Base-by-base conservation (phyloP, 2,329 filamentous ascomycete genomes). In the Chaetomiaceae sp. region DNA sequence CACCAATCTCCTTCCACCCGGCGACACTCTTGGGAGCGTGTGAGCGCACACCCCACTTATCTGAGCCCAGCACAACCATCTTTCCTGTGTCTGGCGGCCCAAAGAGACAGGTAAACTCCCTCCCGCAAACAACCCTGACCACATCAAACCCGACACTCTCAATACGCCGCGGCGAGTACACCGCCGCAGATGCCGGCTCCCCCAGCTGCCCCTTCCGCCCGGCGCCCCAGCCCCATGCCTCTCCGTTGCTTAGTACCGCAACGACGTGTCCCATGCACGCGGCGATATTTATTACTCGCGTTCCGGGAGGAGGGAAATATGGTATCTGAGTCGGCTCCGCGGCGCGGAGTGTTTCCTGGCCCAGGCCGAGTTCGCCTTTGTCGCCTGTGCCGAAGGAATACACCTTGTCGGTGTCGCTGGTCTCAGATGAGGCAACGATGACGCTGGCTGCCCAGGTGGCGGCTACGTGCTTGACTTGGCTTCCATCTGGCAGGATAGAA, bases 201-300 rank as follows among this genome's bases (percentile, higher is more conserved):
- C 91, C 91, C 1, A 95, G 72, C 67, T 99, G 92, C 0, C 89
- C 89, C 66, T 96, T 94, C 22, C 90, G 81, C 14, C 88, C 86
- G 63, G 84, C 89, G 0, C 94, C 94, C 92, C 92, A 97, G 2
- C 90, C 91, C 66, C 88, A 95, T 1, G 85, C 84, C 15, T 87
- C 78, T 0, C 91, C 92, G 65, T 87, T 86, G 39, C 79, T 80
- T 3, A 95, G 71, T 0, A 96, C 80, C 1, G 75, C 82, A 15
- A 95, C 80, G 0, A 84, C 83, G 66, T 99, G 94, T 20, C 83
- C 83, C 75, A 95, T 87, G 29, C 88, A 83, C 11, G 88, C 87
- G 2, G 85, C 75, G 23, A 96, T 66, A 54, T 86, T 80, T 1
- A 81, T 69, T 4, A 95, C 68, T n/a, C 74, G 69, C 0, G 78